phyloP scores from a whole-genome alignment of 495 filamentous ascomycete genomes.

The Haplographium delicatum region DNA sequence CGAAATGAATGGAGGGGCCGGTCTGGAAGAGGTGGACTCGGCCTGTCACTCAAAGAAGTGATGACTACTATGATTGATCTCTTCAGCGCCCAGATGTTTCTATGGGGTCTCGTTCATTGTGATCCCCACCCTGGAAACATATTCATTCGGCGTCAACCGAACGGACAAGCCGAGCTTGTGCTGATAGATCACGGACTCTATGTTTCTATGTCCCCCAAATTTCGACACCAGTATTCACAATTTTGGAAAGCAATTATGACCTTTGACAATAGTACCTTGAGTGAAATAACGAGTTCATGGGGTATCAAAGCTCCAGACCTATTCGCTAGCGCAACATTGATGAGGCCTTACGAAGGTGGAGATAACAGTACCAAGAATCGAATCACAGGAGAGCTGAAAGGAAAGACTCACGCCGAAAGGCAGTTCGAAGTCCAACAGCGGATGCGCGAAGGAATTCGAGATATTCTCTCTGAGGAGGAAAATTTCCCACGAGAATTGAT shows the following conservation, averaged over 20 bases:
- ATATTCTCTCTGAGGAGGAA: constrained; percentile 81
- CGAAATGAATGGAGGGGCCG: constrained; percentile 72
- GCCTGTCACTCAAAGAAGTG: constrained; percentile 72
- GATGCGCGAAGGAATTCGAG: constrained; percentile 76
- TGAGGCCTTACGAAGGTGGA: constrained; percentile 87
- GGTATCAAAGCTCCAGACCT: constrained; percentile 84
- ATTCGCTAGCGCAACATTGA: constrained; percentile 83
- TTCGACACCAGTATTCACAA: constrained; percentile 80
- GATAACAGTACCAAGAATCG: constrained; percentile 56
- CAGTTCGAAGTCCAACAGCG: constrained; percentile 81
- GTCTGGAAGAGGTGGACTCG: constrained; percentile 68
- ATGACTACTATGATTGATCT: constrained; percentile 96
- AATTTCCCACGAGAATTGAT: constrained; percentile 92
- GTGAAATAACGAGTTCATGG: constrained; percentile 67
- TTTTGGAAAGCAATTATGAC: constrained; percentile 94
- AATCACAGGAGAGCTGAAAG: constrained; percentile 46
- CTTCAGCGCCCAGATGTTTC: constrained; percentile 94
- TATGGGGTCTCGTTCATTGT: constrained; percentile 90
- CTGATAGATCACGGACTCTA: constrained; percentile 97
- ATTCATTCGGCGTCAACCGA: constrained; percentile 80
- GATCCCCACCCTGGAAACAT: constrained; percentile 98
- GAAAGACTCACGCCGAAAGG: constrained; percentile 57
- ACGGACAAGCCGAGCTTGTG: constrained; percentile 79
- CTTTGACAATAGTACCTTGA: constrained; percentile 81
- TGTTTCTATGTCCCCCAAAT: constrained; percentile 78